Evolutionary conservation across 2,329 filamentous ascomycete genomes (phyloP), one percentile per base, ranked within the genome.

Genomic region (Penicillium oxalicum): DNA sequence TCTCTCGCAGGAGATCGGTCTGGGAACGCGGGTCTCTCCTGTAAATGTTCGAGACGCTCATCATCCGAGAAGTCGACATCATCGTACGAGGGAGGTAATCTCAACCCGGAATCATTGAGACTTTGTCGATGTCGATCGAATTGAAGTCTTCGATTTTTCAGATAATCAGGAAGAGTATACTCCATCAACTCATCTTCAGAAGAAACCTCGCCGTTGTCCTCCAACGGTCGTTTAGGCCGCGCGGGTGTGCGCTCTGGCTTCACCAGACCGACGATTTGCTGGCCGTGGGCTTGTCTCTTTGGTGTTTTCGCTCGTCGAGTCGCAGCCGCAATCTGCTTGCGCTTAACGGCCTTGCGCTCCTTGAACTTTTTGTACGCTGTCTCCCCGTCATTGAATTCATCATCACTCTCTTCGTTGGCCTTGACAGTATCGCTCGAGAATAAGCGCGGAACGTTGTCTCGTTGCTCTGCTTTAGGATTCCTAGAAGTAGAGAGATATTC

Each of bases 61-160:
- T 85, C 78, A 44, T 90, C 87, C 0, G 84, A 87, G 55, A 95
- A 91, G 8, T 86, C 77, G 12, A 96, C 75, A 41, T 84, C 83
- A 1, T 83, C 79, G 62, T 86, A 95, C 42, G 81, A 79, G 0
- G 93, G 93, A 0, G 93, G 89, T 2, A 94, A 67, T 53, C 80
- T 83, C 38, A 96, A 72, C 0, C 86, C 88, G 5, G 79, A 80
- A 47, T 86, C 80, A 49, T 82, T 80, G 40, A 90, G 70, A 27
- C 67, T 67, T 33, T 81, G 74, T 40, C 72, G 73, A n/a, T 77
- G 74, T 40, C 76, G 71, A 47, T 93, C 85, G 60, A 95, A 91
- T 24, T 76, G 70, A n/a, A 68, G 73, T 25, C 86, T 79, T n/a
- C 91, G 80, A 24, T 78, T 70, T 54, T 79, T 76, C 27, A 95